Evolutionary conservation across 2,329 filamentous ascomycete genomes (phyloP).

Genomic region (Diplocarpon mali): DNA sequence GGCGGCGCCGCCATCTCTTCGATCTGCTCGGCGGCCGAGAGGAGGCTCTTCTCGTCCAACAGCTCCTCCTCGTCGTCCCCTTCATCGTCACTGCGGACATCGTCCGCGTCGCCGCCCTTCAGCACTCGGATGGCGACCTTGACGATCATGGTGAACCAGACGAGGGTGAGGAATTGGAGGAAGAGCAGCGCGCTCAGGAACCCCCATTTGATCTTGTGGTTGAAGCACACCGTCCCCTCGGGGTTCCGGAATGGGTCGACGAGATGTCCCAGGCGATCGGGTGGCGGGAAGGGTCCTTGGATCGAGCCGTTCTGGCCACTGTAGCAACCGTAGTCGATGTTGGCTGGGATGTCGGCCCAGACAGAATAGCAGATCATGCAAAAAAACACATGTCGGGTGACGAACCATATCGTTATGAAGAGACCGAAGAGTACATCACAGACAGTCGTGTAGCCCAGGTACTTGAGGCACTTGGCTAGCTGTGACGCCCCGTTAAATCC

Average conservation of each 20-base stretch:
- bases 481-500: slow-evolving; percentile 29
- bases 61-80: slow-evolving; percentile 52
- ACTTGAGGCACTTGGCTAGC: slow-evolving; percentile 90
- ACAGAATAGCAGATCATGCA: slow-evolving; percentile 73
- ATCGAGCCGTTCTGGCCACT: slow-evolving; percentile 43
- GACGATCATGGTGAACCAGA: slow-evolving; percentile 86
- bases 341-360: slow-evolving; percentile 50
- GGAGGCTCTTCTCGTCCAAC: slow-evolving; percentile 28
- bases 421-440: slow-evolving; percentile 79
- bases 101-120: slow-evolving; percentile 66
- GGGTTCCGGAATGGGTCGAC: slow-evolving; percentile 63
- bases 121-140: slow-evolving; percentile 73
- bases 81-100: slow-evolving; percentile 80
- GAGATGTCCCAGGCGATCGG: slow-evolving; percentile 48
- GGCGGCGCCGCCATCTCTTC: slow-evolving; percentile 13
- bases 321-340: slow-evolving; percentile 64
- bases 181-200: slow-evolving; percentile 70
- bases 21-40: slow-evolving; percentile 5
- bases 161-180: slow-evolving; percentile 67
- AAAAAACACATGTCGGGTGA: slow-evolving; percentile 74
- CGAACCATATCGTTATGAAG: slow-evolving; percentile 78
- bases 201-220: slow-evolving; percentile 57
- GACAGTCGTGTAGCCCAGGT: slow-evolving; percentile 60
- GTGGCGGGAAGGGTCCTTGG: slow-evolving; percentile 39
- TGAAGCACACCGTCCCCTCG: slow-evolving; percentile 70